Percentiles rank a stretch among this genome's conserved stretches.
Conservation (phyloP, 2,329 filamentous ascomycete genomes). For the Rhynchosporium secalis region DNA sequence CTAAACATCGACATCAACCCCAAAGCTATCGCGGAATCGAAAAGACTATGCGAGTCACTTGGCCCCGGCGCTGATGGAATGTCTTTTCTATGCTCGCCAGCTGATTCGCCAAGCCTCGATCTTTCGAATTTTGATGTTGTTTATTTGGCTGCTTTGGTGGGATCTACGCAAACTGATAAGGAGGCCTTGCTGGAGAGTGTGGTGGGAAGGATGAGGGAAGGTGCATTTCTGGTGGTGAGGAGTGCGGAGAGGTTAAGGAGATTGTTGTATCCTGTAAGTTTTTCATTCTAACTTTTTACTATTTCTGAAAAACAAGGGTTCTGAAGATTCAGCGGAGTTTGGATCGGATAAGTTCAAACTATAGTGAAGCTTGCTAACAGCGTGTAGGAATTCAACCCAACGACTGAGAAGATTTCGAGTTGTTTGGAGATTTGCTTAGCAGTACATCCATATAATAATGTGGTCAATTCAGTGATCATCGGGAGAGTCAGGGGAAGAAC, state of each 20-base stretch:
- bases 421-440: slow-evolving; percentile 45
- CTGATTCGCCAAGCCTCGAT: slow-evolving; percentile 25
- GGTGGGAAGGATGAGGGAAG: slow-evolving; percentile 43
- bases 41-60: slow-evolving; percentile 38
- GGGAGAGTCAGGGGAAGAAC: slow-evolving; percentile 30
- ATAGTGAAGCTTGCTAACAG: slow-evolving; percentile 7
- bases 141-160: slow-evolving; percentile 52
- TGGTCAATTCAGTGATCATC: slow-evolving; percentile 53
- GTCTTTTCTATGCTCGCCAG: slow-evolving; percentile 44
- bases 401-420: slow-evolving; percentile 38
- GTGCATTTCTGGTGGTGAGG: slow-evolving; percentile 48
- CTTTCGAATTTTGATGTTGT: slow-evolving; percentile 46
- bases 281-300: background rate
- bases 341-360: too few relatives aligned
- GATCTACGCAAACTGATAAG: slow-evolving; percentile 45
- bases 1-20: slow-evolving; percentile 46
- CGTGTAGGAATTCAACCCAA: slow-evolving; percentile 43
- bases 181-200: slow-evolving; percentile 43
- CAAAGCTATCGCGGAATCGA: slow-evolving; percentile 41
- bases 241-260: slow-evolving; percentile 48
- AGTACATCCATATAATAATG: slow-evolving; percentile 50
- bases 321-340: too few relatives aligned
- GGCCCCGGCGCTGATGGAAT: slow-evolving; percentile 39
- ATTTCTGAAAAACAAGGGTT: background rate
- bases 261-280: slow-evolving; percentile 49